These are phyloP conservation scores for Aspergillus sp. DNA, from an alignment of 2,329 filamentous ascomycete genomes.

Conservation along the genomic window DNA sequence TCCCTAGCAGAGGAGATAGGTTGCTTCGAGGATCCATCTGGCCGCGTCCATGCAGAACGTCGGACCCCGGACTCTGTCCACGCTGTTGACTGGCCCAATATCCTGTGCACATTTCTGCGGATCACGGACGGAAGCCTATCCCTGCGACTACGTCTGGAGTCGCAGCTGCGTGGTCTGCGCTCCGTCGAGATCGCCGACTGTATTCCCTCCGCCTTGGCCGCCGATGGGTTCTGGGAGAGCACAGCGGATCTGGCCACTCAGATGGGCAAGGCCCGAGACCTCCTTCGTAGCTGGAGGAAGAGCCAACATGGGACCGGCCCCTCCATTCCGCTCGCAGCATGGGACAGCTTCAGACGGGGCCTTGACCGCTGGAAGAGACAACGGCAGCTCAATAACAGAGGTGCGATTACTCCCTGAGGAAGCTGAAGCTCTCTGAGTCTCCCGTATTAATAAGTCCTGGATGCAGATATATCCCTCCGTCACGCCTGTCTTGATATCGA, in stretches of 20 bases:
- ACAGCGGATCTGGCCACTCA: background rate
- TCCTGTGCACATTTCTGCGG: background rate
- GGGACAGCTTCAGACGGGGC: background rate
- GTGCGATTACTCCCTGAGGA: background rate
- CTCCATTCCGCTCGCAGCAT: background rate
- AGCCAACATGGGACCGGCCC: background rate
- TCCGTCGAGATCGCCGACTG: background rate
- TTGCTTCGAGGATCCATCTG: background rate
- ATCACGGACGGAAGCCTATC: conserved; percentile 2
- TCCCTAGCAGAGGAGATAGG: background rate
- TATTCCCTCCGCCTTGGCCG: background rate
- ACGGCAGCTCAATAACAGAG: background rate
- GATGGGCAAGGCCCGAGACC: conserved; percentile 7
- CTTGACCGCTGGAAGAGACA: conserved; percentile 4
- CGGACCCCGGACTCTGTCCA: background rate
- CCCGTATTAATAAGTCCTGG: too few relatives aligned
- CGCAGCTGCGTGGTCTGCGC: background rate
- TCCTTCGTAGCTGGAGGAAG: conserved; percentile 5
- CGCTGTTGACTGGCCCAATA: background rate
- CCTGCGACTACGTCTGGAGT: conserved; percentile 1
- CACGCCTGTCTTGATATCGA: conserved; percentile 2
- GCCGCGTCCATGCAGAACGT: too few relatives aligned
- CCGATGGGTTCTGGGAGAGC: background rate
- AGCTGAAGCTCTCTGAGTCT: too few relatives aligned
- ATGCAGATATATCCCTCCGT: background rate